Evolutionary conservation across 2,329 filamentous ascomycete genomes (phyloP), one percentile per base, ranked within the genome.

Genomic region (Sclerotiophoma versabilis): DNA sequence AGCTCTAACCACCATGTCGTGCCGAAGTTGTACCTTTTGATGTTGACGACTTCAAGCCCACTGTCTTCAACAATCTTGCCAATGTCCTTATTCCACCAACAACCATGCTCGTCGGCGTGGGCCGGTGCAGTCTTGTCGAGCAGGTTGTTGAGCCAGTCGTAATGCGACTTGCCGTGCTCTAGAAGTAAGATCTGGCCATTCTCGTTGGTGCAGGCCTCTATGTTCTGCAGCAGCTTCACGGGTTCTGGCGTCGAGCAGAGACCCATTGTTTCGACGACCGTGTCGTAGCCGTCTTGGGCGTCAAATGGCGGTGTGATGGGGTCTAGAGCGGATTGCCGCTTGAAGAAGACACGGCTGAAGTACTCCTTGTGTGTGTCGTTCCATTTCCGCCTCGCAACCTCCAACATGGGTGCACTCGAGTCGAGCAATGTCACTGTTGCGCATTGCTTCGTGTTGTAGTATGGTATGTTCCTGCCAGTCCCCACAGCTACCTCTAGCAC

Each of bases 61-160:
- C 75, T 79, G n/a, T 77, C 72, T 42, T 77, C 68, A 9, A 81
- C 78, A 49, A 82, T 76, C 49, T 70, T 72, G 7, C 76, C 79
- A 59, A 82, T 80, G 48, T 82, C 80, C 58, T 79, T 79, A 59
- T 82, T 82, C 76, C 77, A 82, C 79, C 80, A 82, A 60, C 80
- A 82, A 15, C 80, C 80, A 57, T 81, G 77, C 38, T 76, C 71
- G 43, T 80, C 75, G 1, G 80, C 80, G 59, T 82, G 80, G 53
- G 73, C 75, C 32, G 77, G 70, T 15, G 80, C 80, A 9, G 75
- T 68, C 47, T 74, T 74, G 60, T 82, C 79, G 45, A 82, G 65
- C 29, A 80, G 62, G 10, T 63, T 66, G 66, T 82, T 81, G 58
- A 82, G 60, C 80, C 80, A 82, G 8, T 73, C 59, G 56, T 76